Percentiles rank a stretch among this genome's conserved stretches.
phyloP scores from a whole-genome alignment of 352 stramenopile genomes.

The Phytopythium sindhum region DNA sequence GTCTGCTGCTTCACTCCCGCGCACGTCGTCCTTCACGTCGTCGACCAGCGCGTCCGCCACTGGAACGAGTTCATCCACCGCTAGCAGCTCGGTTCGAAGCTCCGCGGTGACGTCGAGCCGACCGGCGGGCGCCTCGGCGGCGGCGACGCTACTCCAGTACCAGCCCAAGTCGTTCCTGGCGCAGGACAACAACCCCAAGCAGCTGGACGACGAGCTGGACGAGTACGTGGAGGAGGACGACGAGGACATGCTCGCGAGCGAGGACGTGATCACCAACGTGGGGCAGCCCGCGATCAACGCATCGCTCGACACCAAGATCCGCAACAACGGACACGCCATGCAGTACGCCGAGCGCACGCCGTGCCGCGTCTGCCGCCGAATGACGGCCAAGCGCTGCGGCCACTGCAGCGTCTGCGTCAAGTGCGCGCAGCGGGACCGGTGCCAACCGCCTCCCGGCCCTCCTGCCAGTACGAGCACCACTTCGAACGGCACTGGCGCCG shows the following conservation, averaged over 20 bases:
- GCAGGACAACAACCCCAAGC: slow-evolving; percentile 23
- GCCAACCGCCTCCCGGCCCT: slow-evolving; percentile 19
- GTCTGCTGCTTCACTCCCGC: not conserved
- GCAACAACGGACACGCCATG: slow-evolving; percentile 64
- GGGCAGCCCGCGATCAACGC: slow-evolving; percentile 60
- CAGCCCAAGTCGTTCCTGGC: slow-evolving; percentile 76
- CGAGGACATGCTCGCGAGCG: slow-evolving; percentile 31
- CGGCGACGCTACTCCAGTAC: slow-evolving; percentile 57
- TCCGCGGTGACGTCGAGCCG: not conserved
- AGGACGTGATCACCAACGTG: slow-evolving; percentile 77
- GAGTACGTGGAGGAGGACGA: slow-evolving; percentile 71
- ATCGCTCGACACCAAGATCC: slow-evolving; percentile 73
- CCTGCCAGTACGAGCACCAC: not conserved
- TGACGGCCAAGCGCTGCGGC: slow-evolving; percentile 74
- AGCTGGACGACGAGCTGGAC: slow-evolving; percentile 50
- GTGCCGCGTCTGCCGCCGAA: slow-evolving; percentile 66
- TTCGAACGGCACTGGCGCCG: not conserved
- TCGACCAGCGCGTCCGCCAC: not conserved
- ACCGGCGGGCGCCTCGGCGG: slow-evolving; percentile 15
- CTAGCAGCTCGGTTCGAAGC: not conserved
- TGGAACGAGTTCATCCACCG: slow-evolving; percentile 4
- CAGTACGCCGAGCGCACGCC: slow-evolving; percentile 62
- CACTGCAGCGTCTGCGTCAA: slow-evolving; percentile 68
- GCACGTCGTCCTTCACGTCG: slow-evolving; percentile 21
- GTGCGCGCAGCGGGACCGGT: slow-evolving; percentile 68